Evolutionary conservation across 1,139 yeast genomes (phyloP), one percentile per base, ranked within the genome.

Genomic region (Suhomyces taliae): DNA sequence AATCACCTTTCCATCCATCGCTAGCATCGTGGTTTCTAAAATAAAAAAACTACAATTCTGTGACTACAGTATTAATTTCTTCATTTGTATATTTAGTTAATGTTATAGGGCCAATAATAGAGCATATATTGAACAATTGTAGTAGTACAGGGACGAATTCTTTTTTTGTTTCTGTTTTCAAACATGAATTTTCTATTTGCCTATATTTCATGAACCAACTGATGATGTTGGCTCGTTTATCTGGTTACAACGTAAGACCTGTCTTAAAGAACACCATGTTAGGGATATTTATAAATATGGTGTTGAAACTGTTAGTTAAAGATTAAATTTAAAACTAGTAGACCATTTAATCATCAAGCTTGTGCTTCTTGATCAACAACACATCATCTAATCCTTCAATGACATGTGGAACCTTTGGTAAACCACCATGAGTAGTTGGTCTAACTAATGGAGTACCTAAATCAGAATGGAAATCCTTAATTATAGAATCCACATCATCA

Each of bases 401-500:
- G n/a, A 54, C 58, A 43, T 59, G 62, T 27, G 57, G 59, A 14
- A 56, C 58, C 26, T 19, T 14, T 8, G 55, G 55, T 34, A 47
- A 37, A 6, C 51, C 47, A 24, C 52, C 47, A 49, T 46, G 38
- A 27, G 51, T 47, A 8, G 46, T 42, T 4, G 67, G 59, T 4
- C 53, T 49, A 35, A 60, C 54, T 2, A 55, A 42, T 3, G 75
- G 75, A 27, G 74, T 69, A 36, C 63, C 46, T 50, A 81, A 70
- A 54, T 80, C 85, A 40, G 93, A 85, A 64, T 93, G 99, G 83
- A 69, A 93, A 58, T 90, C 96, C 73, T 91, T 90, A 67, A 93
- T 91, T 61, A 93, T 90, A 38, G 97, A 90, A 70, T 93, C 99
- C 47, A 93, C 98, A 72, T 93, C 99, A 65, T 93, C 98, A 60